These are phyloP conservation scores for Tillandsia fasciculata DNA, from an alignment of 176 grass and related monocot genomes.

Conservation along the genomic window DNA sequence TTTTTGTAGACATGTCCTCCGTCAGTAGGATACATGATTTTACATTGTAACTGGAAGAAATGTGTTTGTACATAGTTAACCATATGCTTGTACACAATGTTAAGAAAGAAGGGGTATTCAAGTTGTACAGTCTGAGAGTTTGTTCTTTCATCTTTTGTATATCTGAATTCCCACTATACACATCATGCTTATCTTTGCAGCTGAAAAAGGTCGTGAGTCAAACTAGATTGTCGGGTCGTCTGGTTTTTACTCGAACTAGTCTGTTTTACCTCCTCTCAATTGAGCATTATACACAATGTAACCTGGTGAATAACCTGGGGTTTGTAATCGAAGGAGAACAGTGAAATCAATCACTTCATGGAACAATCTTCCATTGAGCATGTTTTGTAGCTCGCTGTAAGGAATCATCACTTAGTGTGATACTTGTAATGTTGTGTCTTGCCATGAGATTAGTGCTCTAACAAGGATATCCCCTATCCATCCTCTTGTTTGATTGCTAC, in stretches of 20 bases:
- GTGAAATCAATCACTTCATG: background rate
- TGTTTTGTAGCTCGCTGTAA: background rate
- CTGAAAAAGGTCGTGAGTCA: background rate
- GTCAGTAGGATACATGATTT: background rate
- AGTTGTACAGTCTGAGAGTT: background rate
- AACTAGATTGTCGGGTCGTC: background rate
- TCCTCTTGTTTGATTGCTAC: no score
- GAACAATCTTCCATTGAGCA: background rate
- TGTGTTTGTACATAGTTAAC: background rate
- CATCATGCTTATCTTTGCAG: background rate
- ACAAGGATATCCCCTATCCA: no score
- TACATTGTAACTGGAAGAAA: background rate
- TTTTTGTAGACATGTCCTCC: background rate
- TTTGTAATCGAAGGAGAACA: background rate
- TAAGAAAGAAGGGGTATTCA: background rate
- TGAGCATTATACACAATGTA: background rate
- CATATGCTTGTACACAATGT: background rate
- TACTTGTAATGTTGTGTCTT: no score
- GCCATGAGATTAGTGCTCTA: no score
- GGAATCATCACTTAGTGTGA: background rate
- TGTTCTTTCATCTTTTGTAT: constrained; percentile 2
- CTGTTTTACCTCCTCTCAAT: background rate
- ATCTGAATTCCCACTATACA: background rate
- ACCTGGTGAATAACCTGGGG: background rate
- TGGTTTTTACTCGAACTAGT: background rate